Conservation (phyloP, 345 rosid species). For the Corymbia maculata region DNA sequence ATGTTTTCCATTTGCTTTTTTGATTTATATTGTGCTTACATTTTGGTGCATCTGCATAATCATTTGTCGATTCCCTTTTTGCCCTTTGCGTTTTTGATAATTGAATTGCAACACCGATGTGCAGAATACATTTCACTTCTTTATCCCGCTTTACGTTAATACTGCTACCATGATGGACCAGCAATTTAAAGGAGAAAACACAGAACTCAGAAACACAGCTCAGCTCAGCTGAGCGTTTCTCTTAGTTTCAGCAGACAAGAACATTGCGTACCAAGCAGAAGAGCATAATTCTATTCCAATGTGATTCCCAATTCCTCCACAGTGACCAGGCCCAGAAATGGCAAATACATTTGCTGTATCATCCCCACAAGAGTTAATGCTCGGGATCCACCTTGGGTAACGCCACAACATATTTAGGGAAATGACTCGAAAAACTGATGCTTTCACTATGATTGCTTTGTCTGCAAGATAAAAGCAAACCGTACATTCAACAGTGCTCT, state of each 20-base stretch:
- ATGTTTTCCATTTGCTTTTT: not conserved
- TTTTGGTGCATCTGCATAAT: not conserved
- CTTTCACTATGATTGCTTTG: constrained; percentile 16
- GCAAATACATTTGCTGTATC: not conserved
- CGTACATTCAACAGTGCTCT: not conserved
- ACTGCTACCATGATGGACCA: not conserved
- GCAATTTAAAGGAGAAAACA: not conserved
- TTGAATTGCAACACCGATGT: not conserved
- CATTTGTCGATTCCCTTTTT: not conserved
- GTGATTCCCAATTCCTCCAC: not conserved
- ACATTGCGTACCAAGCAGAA: not conserved
- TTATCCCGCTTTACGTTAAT: not conserved
- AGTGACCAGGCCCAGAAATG: not conserved
- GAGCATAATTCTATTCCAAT: not conserved
- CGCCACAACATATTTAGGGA: not conserved
- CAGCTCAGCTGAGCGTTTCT: not conserved
- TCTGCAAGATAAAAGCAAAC: constrained; percentile 22
- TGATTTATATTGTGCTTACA: not conserved
- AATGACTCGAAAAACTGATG: not conserved
- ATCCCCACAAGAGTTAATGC: not conserved
- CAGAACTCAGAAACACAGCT: not conserved
- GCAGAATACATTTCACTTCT: not conserved
- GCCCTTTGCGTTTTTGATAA: not conserved
- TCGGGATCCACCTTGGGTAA: not conserved
- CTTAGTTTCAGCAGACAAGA: not conserved